Conservation (phyloP, 768 basidiomycete species). For the Suillus spraguei region DNA sequence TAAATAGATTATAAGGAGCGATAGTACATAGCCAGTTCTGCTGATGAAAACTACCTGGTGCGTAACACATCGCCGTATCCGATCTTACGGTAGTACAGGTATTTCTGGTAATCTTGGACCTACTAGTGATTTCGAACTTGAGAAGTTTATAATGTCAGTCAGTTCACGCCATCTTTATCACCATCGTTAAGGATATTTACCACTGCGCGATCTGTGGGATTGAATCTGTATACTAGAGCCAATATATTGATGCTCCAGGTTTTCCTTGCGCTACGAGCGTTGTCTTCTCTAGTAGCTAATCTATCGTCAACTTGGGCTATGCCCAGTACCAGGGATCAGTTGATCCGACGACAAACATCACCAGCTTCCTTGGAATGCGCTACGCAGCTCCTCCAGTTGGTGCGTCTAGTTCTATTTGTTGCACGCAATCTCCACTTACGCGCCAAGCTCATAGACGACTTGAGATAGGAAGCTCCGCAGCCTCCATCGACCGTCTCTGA, state of each 20-base stretch:
- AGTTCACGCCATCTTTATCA: not conserved
- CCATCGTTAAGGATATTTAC: not conserved
- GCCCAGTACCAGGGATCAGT: conserved; percentile 28
- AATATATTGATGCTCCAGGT: conserved; percentile 8
- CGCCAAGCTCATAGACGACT: conserved; percentile 16
- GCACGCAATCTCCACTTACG: not conserved
- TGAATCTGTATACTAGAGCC: not conserved
- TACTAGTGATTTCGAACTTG: not conserved
- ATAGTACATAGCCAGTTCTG: too few species aligned
- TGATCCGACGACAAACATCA: conserved; percentile 17
- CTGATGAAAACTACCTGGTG: too few species aligned
- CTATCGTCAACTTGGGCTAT: conserved; percentile 30
- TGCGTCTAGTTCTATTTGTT: too few species aligned
- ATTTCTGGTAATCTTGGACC: too few species aligned
- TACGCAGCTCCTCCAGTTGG: conserved; percentile 29
- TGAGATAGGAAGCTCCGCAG: conserved; percentile 34
- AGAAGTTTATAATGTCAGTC: not conserved
- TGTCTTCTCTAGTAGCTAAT: conserved; percentile 7
- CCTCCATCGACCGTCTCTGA: conserved; percentile 22
- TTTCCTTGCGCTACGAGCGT: conserved; percentile 11
- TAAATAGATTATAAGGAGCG: too few species aligned
- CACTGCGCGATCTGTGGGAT: not conserved
- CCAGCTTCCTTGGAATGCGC: conserved; percentile 30
- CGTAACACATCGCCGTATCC: too few species aligned
- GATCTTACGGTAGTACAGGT: too few species aligned